A percentile compares a stretch with the other conserved stretches of the same genome.
These are phyloP conservation scores for Amylostereum chailletii DNA, from an alignment of 1,284 basidiomycete species.

Conservation along the genomic window DNA sequence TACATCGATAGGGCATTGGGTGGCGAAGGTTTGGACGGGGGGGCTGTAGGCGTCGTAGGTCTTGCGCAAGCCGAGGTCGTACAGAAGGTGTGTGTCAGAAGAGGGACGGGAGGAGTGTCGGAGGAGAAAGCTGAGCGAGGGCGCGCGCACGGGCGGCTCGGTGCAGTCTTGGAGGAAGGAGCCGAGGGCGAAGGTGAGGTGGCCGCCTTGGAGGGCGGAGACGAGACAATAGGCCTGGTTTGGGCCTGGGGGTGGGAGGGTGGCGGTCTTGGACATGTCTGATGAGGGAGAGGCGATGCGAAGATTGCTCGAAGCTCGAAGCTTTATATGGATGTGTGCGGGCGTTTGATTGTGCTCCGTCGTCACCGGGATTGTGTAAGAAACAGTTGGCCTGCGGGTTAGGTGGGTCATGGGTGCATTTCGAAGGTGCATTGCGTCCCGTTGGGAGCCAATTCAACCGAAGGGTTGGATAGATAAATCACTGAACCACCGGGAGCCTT, in stretches of 20 bases:
- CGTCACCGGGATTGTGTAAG: too few species aligned
- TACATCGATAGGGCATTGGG: conserved; percentile 18
- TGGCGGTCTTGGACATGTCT: neutral
- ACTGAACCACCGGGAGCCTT: too few species aligned
- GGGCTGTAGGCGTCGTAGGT: conserved; percentile 33
- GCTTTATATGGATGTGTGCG: too few species aligned
- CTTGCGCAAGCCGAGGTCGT: conserved; percentile 40
- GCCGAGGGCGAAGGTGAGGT: conserved; percentile 26
- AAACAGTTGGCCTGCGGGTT: too few species aligned
- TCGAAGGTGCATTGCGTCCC: too few species aligned
- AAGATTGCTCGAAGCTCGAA: neutral
- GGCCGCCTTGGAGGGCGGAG: conserved; percentile 42
- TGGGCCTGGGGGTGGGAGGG: conserved; percentile 23
- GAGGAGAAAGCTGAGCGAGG: conserved; percentile 38
- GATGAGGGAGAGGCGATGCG: neutral
- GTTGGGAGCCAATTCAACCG: too few species aligned
- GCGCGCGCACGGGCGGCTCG: conserved; percentile 13
- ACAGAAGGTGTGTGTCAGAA: conserved; percentile 27
- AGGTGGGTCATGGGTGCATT: too few species aligned
- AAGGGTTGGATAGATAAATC: too few species aligned
- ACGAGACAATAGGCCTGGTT: conserved; percentile 37
- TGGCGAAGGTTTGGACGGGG: conserved; percentile 19
- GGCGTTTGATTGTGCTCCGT: too few species aligned
- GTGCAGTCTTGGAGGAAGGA: conserved; percentile 20
- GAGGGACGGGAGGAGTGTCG: conserved; percentile 26